Base-by-base conservation (phyloP, 768 basidiomycete species). In the Cystobasidiopsis lactophilus region DNA sequence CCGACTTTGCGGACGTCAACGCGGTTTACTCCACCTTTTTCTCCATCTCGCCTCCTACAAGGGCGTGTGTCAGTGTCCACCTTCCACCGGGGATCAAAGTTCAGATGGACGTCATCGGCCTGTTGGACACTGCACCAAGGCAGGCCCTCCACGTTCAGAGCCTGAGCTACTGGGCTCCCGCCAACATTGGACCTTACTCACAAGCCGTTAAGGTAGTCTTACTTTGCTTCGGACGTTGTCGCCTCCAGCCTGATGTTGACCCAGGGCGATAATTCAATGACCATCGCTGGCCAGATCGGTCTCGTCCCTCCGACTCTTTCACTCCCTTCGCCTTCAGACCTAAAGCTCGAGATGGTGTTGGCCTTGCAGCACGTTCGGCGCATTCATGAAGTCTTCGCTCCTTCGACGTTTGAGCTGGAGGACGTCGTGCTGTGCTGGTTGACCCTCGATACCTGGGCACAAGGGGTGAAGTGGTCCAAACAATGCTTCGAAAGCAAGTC, bases 121-220 rank as follows among this genome's bases (percentile, higher is more conserved):
- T 73, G 63, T 63, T 67, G 3, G 68, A 68, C 3, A 31, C 23
- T 45, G 62, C 5, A 47, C 61, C 4, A 27, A 58, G 16, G 72
- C 76, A 52, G 52, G 79, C 84, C 0, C 71, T 96, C 41, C 93
- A 98, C 63, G 93, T 98, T 2, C 93, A 96, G 66, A 75, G 88
- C 9, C 63, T 95, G 57, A 95, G 91, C 66, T 95, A 96, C 63
- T 98, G 93, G 93, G 93, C 89, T 26, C 88, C 93, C 13, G 93
- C 93, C 10, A 98, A 96, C 65, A 96, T 98, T 51, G 93, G 93
- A 0, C 93, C 93, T 3, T 98, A 98, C 66, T 93, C 86, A 3
- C 93, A 98, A 67, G 82, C 85, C 1, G 75, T 95, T 58, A 71
- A 73, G 49, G 91, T 89, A 60, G 77, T 68, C 33, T 45, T 50